These are phyloP conservation scores for Cajanus cajan DNA, from an alignment of 306 rosid genomes.

Conservation along the genomic window DNA sequence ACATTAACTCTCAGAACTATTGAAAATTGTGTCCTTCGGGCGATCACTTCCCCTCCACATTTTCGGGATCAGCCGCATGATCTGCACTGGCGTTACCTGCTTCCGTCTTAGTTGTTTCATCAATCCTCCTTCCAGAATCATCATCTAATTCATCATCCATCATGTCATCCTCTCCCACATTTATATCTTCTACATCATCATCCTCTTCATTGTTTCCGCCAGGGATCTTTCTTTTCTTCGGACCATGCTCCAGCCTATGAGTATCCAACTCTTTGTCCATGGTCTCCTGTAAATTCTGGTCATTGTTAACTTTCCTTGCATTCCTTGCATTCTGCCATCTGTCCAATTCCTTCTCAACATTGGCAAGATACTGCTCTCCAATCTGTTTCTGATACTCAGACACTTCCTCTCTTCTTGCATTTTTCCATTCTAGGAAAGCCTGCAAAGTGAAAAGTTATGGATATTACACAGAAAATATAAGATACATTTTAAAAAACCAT, in stretches of 20 bases:
- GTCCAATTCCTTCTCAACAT: slow-evolving; percentile 90
- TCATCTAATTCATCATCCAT: slow-evolving; percentile 87
- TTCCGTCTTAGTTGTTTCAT: slow-evolving; percentile 62
- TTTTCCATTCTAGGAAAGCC: slow-evolving; percentile 86
- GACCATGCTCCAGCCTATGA: slow-evolving; percentile 99
- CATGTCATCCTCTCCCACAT: slow-evolving; percentile 86
- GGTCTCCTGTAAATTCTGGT: slow-evolving; percentile 87
- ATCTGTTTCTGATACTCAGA: slow-evolving; percentile 80
- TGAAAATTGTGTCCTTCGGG: not conserved
- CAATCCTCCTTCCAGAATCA: slow-evolving; percentile 66
- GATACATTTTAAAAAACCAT: not conserved
- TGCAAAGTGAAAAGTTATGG: slow-evolving; percentile 30
- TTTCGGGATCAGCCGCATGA: slow-evolving; percentile 45
- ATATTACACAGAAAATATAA: not conserved
- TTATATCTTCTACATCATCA: slow-evolving; percentile 91
- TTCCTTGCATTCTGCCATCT: slow-evolving; percentile 95
- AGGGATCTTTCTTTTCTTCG: slow-evolving; percentile 86
- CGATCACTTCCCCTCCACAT: slow-evolving; percentile 39
- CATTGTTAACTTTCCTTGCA: slow-evolving; percentile 61
- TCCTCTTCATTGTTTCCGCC: slow-evolving; percentile 79
- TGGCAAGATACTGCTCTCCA: slow-evolving; percentile 83
- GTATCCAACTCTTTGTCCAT: slow-evolving; percentile 98
- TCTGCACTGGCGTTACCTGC: slow-evolving; percentile 35
- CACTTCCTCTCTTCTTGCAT: slow-evolving; percentile 86
- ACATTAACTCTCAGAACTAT: slow-evolving; percentile 12